These are phyloP conservation scores for Kockovaella imperatae DNA, from an alignment of 768 basidiomycete genomes.

Conservation along the genomic window DNA sequence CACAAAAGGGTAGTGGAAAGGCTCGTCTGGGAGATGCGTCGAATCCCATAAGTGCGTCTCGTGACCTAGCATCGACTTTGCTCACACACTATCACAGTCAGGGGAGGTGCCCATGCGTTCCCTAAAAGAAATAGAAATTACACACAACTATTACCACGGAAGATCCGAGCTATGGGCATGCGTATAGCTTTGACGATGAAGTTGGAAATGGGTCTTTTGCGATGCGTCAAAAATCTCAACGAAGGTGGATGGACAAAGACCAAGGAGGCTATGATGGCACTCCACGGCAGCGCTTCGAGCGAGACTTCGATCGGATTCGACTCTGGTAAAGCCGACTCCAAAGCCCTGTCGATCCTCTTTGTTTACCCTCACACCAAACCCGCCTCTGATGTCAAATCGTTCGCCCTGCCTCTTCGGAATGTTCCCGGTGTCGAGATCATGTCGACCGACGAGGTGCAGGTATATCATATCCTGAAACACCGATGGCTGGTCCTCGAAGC, in stretches of 20 bases:
- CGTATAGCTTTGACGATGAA: slow-evolving; percentile 79
- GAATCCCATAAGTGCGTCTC: slow-evolving; percentile 13
- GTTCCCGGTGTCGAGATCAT: slow-evolving; percentile 61
- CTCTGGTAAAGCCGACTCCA: slow-evolving; percentile 25
- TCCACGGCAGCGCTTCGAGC: slow-evolving; percentile 31
- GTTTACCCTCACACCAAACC: slow-evolving; percentile 22
- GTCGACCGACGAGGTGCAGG: slow-evolving; percentile 54
- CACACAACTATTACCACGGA: slow-evolving; percentile 81
- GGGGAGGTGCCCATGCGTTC: slow-evolving; percentile 87
- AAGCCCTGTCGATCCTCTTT: slow-evolving; percentile 39
- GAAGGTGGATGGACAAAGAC: slow-evolving; percentile 37
- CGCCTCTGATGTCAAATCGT: slow-evolving; percentile 10
- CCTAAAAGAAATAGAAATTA: slow-evolving; percentile 89
- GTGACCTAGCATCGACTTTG: neutral
- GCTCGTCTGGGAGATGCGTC: slow-evolving; percentile 86
- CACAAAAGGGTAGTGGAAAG: slow-evolving; percentile 82
- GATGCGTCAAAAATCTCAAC: slow-evolving; percentile 54
- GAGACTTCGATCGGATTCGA: neutral
- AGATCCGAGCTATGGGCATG: slow-evolving; percentile 88
- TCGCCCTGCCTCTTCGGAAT: slow-evolving; percentile 62
- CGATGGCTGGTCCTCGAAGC: slow-evolving; percentile 72
- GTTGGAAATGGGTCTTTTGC: slow-evolving; percentile 63
- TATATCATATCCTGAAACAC: slow-evolving; percentile 80
- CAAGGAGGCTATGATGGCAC: slow-evolving; percentile 60
- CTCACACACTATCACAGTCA: slow-evolving; percentile 49